A percentile compares a stretch with the other conserved stretches of the same genome.
Conservation (phyloP, 2,329 filamentous ascomycete genomes). For the Phyllosticta citribraziliensis region DNA sequence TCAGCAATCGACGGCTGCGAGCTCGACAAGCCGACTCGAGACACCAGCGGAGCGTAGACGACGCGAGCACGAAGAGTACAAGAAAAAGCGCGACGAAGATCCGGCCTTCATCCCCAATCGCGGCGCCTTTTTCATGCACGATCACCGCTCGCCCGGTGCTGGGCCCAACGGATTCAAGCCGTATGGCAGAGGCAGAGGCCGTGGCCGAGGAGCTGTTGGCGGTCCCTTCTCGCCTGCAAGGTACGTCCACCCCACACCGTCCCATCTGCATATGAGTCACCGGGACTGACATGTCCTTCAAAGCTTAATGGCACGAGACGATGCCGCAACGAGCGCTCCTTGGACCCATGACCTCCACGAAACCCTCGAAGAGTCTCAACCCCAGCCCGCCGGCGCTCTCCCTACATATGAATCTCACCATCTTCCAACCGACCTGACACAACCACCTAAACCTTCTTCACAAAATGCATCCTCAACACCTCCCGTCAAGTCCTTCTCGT, state of each 20-base stretch:
- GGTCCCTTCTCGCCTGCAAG: slow-evolving; percentile 46
- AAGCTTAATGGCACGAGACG: slow-evolving; percentile 32
- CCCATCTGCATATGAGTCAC: not conserved
- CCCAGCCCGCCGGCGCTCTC: slow-evolving; percentile 39
- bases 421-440: slow-evolving; percentile 13
- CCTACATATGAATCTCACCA: not conserved
- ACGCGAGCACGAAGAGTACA: slow-evolving; percentile 84
- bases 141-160: slow-evolving; percentile 71
- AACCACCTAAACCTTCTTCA: slow-evolving; percentile 13
- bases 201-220: slow-evolving; percentile 52
- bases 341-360: slow-evolving; percentile 92
- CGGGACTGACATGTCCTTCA: slow-evolving; percentile 18
- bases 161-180: slow-evolving; percentile 69
- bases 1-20: slow-evolving; percentile 19
- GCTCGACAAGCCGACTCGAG: slow-evolving; percentile 26
- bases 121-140: slow-evolving; percentile 95
- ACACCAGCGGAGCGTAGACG: slow-evolving; percentile 60
- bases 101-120: slow-evolving; percentile 90
- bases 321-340: slow-evolving; percentile 54
- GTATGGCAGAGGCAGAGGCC: slow-evolving; percentile 54
- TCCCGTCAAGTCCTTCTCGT: slow-evolving; percentile 52
- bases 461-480: slow-evolving; percentile 15
- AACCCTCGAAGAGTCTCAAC: slow-evolving; percentile 30
- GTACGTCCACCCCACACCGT: slow-evolving; percentile 38
- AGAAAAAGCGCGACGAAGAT: slow-evolving; percentile 76